These are phyloP conservation scores for Penicillium salamii DNA, from an alignment of 495 filamentous ascomycete genomes.

Conservation along the genomic window DNA sequence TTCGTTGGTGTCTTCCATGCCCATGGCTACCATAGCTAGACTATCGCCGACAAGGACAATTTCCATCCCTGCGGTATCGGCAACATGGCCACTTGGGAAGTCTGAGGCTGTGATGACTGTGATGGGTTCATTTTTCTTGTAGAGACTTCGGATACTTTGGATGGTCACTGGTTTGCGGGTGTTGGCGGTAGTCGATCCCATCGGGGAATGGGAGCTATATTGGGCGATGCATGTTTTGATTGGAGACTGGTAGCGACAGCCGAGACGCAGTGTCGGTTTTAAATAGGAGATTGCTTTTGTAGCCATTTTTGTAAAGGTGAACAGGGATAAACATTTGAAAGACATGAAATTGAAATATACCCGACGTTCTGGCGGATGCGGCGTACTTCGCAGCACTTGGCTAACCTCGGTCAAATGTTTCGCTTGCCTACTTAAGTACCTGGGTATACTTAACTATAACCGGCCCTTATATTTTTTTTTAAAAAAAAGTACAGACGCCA, in stretches of 20 bases:
- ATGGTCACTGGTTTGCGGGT: conserved; percentile 82
- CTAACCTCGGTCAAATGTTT: conserved; percentile 4
- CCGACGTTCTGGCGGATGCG: conserved; percentile 6
- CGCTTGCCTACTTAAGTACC: no score
- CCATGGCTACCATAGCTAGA: conserved; percentile 94
- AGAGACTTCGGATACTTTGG: conserved; percentile 67
- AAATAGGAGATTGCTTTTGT: background rate
- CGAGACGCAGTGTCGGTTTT: background rate
- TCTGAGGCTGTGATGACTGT: conserved; percentile 96
- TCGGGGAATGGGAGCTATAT: conserved; percentile 81
- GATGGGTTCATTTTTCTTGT: conserved; percentile 84
- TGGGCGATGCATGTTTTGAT: conserved; percentile 21
- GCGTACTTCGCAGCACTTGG: conserved; percentile 7
- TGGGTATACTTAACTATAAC: no score
- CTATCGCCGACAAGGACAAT: conserved; percentile 94
- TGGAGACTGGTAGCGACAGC: background rate
- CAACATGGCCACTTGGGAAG: conserved; percentile 87
- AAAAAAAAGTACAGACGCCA: no score
- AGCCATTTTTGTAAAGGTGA: background rate
- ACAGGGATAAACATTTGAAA: no score
- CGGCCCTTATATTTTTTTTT: no score
- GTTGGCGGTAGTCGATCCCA: conserved; percentile 54
- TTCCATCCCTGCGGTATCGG: conserved; percentile 91
- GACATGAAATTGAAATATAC: background rate
- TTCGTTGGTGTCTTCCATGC: conserved; percentile 93